Percentiles rank a stretch among this genome's conserved stretches.
Conservation (phyloP, 108 stramenopile species). For the Cylindrotheca closterium region DNA sequence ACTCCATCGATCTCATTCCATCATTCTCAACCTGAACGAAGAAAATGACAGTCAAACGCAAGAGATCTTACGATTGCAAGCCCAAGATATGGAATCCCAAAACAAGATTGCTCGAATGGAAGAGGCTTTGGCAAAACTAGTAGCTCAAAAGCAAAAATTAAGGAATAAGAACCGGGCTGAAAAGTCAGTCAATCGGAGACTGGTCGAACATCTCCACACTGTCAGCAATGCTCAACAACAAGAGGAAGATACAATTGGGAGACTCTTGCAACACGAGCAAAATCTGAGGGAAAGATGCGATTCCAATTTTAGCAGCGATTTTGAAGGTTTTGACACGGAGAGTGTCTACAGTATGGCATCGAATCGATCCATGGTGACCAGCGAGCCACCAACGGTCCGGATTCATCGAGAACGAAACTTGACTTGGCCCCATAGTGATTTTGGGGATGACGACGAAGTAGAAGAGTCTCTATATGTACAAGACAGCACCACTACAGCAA, state of each 20-base stretch:
- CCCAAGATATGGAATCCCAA: neutral
- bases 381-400: slow-evolving; percentile 21
- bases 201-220: neutral
- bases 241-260: slow-evolving; percentile 5
- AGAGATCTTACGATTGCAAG: slow-evolving; percentile 18
- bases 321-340: slow-evolving; percentile 18
- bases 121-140: slow-evolving; percentile 26
- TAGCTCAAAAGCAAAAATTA: slow-evolving; percentile 30
- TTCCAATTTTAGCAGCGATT: slow-evolving; percentile 24
- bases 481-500: too few species aligned
- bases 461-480: too few species aligned
- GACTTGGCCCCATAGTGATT: slow-evolving; percentile 6
- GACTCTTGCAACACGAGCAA: slow-evolving; percentile 7
- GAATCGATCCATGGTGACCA: slow-evolving; percentile 7
- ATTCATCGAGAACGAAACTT: slow-evolving; percentile 4
- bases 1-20: slow-evolving; percentile 43
- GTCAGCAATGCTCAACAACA: slow-evolving; percentile 3
- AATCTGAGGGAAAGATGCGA: slow-evolving; percentile 14
- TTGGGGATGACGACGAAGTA: too few species aligned
- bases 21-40: slow-evolving; percentile 19
- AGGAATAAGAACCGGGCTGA: slow-evolving; percentile 19
- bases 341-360: slow-evolving; percentile 7
- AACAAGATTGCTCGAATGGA: slow-evolving; percentile 23
- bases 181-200: slow-evolving; percentile 1
- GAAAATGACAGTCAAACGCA: slow-evolving; percentile 33